Evolutionary conservation across 2,329 filamentous ascomycete species (phyloP).

Genomic region (Colletotrichum theobromicola): DNA sequence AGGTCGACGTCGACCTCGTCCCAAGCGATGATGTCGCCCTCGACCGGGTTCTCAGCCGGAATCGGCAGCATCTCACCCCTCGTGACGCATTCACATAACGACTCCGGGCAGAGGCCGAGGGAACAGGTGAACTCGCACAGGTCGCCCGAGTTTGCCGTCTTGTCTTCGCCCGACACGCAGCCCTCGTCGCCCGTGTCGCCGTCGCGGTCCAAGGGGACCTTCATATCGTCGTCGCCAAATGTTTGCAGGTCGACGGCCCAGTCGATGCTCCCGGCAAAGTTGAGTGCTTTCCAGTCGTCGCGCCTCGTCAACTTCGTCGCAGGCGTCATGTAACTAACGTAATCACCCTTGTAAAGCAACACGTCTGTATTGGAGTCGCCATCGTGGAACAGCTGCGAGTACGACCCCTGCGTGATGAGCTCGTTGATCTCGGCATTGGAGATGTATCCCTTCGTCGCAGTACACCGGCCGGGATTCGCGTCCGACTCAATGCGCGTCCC

Average conservation of each 20-base stretch:
- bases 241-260: conserved; percentile 25
- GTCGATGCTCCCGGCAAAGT: conserved; percentile 33
- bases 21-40: conserved; percentile 23
- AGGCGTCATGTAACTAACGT: conserved; percentile 29
- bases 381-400: background rate
- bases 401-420: conserved; percentile 17
- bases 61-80: background rate
- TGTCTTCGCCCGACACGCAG: conserved; percentile 11
- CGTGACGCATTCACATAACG: conserved; percentile 19
- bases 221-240: background rate
- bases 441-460: conserved; percentile 28
- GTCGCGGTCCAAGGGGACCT: background rate
- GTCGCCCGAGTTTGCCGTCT: background rate
- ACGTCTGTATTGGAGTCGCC: conserved; percentile 29
- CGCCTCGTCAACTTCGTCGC: conserved; percentile 27
- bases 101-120: conserved; percentile 19
- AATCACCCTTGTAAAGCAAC: conserved; percentile 25
- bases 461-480: conserved; percentile 31
- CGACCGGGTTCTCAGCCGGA: background rate
- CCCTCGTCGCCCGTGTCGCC: background rate
- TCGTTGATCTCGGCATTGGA: conserved; percentile 33
- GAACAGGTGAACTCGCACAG: conserved; percentile 23
- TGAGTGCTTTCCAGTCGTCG: conserved; percentile 21
- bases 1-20: conserved; percentile 22
- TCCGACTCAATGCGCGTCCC: conserved; percentile 26